These are phyloP conservation scores for Bruguiera sexangula DNA, from an alignment of 345 rosid species.

Conservation along the genomic window DNA sequence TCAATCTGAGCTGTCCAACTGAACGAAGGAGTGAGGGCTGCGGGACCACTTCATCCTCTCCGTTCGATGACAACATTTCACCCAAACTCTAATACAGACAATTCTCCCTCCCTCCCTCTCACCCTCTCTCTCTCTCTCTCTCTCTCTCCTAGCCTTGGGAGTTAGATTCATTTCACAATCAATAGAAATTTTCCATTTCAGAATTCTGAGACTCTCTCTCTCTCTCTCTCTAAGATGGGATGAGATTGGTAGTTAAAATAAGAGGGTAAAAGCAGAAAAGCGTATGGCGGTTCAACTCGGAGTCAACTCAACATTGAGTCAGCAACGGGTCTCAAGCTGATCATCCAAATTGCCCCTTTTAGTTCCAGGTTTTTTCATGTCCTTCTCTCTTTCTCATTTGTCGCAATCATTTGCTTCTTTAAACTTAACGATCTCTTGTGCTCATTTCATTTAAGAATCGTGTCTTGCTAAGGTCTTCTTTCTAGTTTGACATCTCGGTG, in stretches of 20 bases:
- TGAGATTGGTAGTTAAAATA: slow-evolving; percentile 13
- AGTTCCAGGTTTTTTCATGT: slow-evolving; percentile 15
- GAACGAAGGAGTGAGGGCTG: background rate
- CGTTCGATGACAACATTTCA: background rate
- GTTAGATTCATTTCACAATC: background rate
- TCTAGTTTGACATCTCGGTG: slow-evolving; percentile 5
- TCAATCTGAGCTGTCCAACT: slow-evolving; percentile 1
- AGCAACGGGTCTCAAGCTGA: slow-evolving; percentile 13
- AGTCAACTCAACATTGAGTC: slow-evolving; percentile 16
- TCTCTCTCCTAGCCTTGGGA: background rate
- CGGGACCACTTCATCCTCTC: background rate
- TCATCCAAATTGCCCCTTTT: slow-evolving; percentile 4
- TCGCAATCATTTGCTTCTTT: background rate
- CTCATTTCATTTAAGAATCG: background rate
- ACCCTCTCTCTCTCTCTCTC: background rate
- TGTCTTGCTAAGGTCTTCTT: background rate
- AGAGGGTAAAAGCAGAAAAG: background rate
- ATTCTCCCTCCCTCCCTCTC: background rate
- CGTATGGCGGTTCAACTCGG: slow-evolving; percentile 34
- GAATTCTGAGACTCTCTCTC: slow-evolving; percentile 4
- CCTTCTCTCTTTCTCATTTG: slow-evolving; percentile 2
- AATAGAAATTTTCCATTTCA: background rate
- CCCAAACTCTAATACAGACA: background rate
- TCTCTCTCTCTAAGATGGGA: background rate
- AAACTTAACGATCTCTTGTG: background rate